Evolutionary conservation across 768 basidiomycete species (phyloP).

Genomic region (Panaeolus papilionaceus): DNA sequence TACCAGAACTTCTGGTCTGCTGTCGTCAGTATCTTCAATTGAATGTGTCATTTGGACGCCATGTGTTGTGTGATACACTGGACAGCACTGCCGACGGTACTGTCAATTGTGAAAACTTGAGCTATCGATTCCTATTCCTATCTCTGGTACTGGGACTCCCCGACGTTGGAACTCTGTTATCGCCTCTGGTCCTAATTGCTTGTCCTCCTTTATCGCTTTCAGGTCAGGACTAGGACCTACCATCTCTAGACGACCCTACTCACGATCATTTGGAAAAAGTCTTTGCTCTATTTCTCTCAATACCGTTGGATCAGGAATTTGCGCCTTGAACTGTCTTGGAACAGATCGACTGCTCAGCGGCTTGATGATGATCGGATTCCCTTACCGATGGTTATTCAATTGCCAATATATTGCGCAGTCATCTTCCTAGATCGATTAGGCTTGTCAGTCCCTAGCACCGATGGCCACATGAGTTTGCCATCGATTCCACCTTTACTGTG

Average conservation of each 20-base stretch:
- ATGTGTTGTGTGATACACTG: constrained; percentile 4
- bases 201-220: not conserved
- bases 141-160: not conserved
- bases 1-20: not conserved
- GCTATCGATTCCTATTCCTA: not conserved
- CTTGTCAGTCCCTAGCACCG: not conserved
- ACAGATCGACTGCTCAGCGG: not conserved
- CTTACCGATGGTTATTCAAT: not conserved
- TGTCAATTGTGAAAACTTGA: not conserved
- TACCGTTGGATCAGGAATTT: not conserved
- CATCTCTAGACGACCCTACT: not conserved
- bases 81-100: constrained; percentile 12
- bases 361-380: constrained; percentile 1
- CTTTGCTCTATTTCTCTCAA: not conserved
- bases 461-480: not conserved
- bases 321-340: not conserved
- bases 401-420: not conserved
- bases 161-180: not conserved
- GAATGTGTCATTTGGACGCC: not conserved
- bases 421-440: constrained; percentile 9
- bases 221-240: not conserved
- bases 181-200: not conserved
- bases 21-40: not conserved
- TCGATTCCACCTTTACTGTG: not conserved
- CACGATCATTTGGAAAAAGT: not conserved